These are phyloP conservation scores for Boletellus sp. DNA, from an alignment of 768 basidiomycete genomes.

Conservation along the genomic window DNA sequence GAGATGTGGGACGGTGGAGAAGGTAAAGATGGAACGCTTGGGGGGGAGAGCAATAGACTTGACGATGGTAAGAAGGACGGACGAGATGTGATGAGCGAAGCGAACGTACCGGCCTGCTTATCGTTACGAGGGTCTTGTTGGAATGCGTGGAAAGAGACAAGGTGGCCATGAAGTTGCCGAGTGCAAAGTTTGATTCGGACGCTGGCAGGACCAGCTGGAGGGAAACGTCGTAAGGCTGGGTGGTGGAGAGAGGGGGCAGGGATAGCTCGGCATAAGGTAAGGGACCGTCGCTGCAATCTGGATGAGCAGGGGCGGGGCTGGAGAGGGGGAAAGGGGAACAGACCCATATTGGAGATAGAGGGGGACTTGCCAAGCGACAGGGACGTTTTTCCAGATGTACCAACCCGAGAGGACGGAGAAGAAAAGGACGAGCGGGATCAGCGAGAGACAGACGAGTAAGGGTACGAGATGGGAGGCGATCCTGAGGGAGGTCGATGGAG, in stretches of 20 bases:
- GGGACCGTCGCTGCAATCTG: constrained; percentile 50
- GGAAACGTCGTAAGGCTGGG: constrained; percentile 74
- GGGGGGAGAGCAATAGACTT: constrained; percentile 59
- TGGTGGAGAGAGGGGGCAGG: constrained; percentile 49
- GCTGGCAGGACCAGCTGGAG: constrained; percentile 64
- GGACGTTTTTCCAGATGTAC: constrained; percentile 69
- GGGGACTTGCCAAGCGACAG: constrained; percentile 66
- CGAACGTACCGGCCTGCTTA: constrained; percentile 62
- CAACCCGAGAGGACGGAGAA: constrained; percentile 67
- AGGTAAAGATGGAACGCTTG: constrained; percentile 27
- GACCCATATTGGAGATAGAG: constrained; percentile 82
- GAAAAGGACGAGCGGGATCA: constrained; percentile 59
- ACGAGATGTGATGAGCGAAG: background rate
- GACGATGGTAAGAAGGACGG: constrained; percentile 10
- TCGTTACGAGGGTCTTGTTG: constrained; percentile 59
- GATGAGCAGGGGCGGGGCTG: constrained; percentile 1
- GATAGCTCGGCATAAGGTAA: constrained; percentile 58
- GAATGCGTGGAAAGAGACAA: constrained; percentile 54
- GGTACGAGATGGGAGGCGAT: constrained; percentile 66
- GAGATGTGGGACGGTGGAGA: constrained; percentile 39
- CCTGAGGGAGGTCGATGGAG: constrained; percentile 14
- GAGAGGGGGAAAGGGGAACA: constrained; percentile 17
- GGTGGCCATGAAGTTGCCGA: constrained; percentile 84
- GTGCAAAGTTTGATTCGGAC: constrained; percentile 60
- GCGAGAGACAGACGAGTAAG: constrained; percentile 52